These are phyloP conservation scores for Phytophthora citricola DNA, from an alignment of 352 stramenopile species.

Conservation along the genomic window DNA sequence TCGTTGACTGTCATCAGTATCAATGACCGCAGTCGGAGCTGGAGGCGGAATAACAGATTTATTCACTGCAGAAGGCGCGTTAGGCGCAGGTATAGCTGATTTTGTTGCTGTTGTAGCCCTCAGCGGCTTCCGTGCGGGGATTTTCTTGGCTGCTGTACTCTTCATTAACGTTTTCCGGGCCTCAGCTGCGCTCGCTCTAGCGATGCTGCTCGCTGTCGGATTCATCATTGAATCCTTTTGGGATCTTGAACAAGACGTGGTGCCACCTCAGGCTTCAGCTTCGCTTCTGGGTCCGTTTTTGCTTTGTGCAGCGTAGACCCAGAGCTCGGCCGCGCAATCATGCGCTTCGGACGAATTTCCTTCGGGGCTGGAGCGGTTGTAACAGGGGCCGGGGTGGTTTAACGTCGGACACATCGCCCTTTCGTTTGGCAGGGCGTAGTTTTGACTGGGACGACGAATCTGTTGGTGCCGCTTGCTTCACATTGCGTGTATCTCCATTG, in stretches of 20 bases:
- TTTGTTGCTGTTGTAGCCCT: slow-evolving; percentile 7
- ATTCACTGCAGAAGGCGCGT: not conserved
- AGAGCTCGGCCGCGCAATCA: slow-evolving; percentile 19
- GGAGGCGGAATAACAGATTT: slow-evolving; percentile 7
- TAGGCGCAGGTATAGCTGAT: not conserved
- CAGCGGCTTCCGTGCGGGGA: slow-evolving; percentile 14
- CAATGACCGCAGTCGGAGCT: not conserved
- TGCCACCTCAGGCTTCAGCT: slow-evolving; percentile 8
- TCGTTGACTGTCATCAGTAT: slow-evolving; percentile 18
- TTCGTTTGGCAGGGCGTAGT: slow-evolving; percentile 23
- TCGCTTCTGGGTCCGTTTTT: slow-evolving; percentile 11
- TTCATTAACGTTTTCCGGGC: slow-evolving; percentile 28
- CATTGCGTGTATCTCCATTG: not conserved
- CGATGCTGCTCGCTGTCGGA: slow-evolving; percentile 36
- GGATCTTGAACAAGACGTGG: slow-evolving; percentile 14
- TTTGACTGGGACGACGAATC: slow-evolving; percentile 1
- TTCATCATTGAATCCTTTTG: slow-evolving; percentile 40
- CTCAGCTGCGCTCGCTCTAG: slow-evolving; percentile 33
- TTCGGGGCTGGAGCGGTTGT: slow-evolving; percentile 1
- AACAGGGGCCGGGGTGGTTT: slow-evolving; percentile 18
- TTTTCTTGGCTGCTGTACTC: slow-evolving; percentile 23
- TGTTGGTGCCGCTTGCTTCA: slow-evolving; percentile 11
- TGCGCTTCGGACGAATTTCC: slow-evolving; percentile 19
- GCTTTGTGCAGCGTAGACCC: slow-evolving; percentile 9
- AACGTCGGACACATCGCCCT: slow-evolving; percentile 15